Evolutionary conservation across 2,329 filamentous ascomycete species (phyloP), one percentile per base, ranked within the genome.

Genomic region (Chrysosporium keratinophilum): DNA sequence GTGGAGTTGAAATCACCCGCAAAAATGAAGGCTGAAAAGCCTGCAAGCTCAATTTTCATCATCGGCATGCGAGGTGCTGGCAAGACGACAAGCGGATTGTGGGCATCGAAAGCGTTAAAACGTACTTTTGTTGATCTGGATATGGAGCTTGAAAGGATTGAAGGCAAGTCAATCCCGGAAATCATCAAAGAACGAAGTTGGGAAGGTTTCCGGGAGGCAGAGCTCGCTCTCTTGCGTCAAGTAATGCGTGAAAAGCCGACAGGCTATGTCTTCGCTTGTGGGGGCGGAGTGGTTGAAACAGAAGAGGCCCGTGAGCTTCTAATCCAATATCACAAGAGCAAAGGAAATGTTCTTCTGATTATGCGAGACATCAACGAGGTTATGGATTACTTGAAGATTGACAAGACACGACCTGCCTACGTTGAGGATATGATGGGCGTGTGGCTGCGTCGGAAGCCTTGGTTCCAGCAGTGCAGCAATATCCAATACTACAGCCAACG

Each of bases 1-100:
- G 80, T 84, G 35, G 88, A 94, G 61, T 59, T 63, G 31, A 66
- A 67, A 39, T 64, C 61, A 52, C 56, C 60, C 5, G 69, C 61
- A 31, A 71, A 67, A 55, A 65, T 64, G 5, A 66, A 68, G 45
- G 57, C 61, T 23, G 68, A 68, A 55, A 74, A 71, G 57, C 68
- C 62, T 48, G 67, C 61, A 60, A 80, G 61, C 78, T 95, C 90
- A 0, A 84, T 97, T 50, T 89, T 96, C 71, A 84, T 98, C 57
- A 91, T 98, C 60, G 93, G 93, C 9, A 98, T 98, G 93, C 83
- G 93, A 60, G 93, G 93, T 54, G 93, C 90, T 40, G 93, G 93
- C 23, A 98, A 98, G 74, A 96, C 93, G 0, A 98, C 93, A 0
- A 85, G 87, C 35, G 93, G 93, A 51, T 79, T 81, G 12, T 95